Evolutionary conservation across 768 basidiomycete species (phyloP), one percentile per base, ranked within the genome.

Genomic region (Boletus sp.): DNA sequence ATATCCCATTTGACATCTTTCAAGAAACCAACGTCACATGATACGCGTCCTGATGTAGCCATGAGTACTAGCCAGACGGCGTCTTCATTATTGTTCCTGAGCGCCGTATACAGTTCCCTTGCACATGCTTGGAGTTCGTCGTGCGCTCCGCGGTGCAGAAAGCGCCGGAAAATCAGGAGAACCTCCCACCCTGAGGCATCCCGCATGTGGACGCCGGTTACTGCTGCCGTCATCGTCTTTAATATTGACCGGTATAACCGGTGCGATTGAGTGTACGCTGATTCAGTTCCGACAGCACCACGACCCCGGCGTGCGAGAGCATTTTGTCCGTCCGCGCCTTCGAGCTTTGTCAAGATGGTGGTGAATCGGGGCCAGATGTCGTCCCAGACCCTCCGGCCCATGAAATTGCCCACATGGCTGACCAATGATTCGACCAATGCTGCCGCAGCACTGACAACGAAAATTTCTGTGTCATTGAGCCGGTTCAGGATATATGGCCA

Each of bases 401-500:
- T 95, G 72, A 91, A 97, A 50, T 81, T 82, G 25, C 95, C 97
- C 27, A 84, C 81, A 59, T 90, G 77, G 35, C 64, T 72, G 0
- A 83, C 81, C 37, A 99, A 75, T 1, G 81, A 72, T 59, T 90
- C 88, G n/a, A 98, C 73, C 41, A 97, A 73, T 4, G 71, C 73
- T 1, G 88, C 85, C 1, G 92, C 86, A 23, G 88, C 87, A 50
- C 81, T 81, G 57, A 93, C 82, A 29, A 98, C 93, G 61, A 84
- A 94, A 0, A 84, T 74, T 65, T 94, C 88, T 0, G 76, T 41
- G 63, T 93, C 91, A 14, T 70, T 66, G 13, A 98, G 76, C 8
- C 96, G 81, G 61, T 93, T 93, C 51, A 98, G 72, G 60, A 99
- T 83, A 69, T 87, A 91, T n/a, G 93, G 92, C 97, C 97, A 99